These are phyloP conservation scores for Euphrasia arctica DNA, from an alignment of 305 asterid species.

Conservation along the genomic window DNA sequence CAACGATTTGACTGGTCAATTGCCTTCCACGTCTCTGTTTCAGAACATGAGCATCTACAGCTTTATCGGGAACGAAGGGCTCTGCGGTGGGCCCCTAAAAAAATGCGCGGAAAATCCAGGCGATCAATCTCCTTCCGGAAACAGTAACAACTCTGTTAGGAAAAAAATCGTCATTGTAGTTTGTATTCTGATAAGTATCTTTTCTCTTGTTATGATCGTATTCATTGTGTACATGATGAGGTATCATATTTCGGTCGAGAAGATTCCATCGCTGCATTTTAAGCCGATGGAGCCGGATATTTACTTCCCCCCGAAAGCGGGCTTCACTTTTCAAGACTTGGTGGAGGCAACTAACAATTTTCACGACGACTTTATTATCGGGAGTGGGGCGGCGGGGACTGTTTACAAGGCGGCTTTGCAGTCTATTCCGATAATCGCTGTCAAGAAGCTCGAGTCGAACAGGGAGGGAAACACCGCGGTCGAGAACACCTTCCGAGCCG, in stretches of 20 bases:
- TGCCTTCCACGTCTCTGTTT: constrained; percentile 68
- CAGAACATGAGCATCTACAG: constrained; percentile 62
- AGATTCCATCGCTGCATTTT: constrained; percentile 31
- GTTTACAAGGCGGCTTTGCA: constrained; percentile 85
- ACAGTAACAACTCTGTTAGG: constrained; percentile 32
- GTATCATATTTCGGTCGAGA: constrained; percentile 42
- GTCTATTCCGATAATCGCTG: constrained; percentile 60
- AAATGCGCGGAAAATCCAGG: constrained; percentile 38
- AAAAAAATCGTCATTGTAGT: constrained; percentile 61
- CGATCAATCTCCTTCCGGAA: constrained; percentile 29
- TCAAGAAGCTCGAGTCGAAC: constrained; percentile 75
- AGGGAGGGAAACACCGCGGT: constrained; percentile 76
- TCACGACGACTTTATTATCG: constrained; percentile 60
- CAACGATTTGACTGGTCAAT: constrained; percentile 68
- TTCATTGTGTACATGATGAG: constrained; percentile 61
- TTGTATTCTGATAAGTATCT: constrained; percentile 66
- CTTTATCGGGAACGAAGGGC: constrained; percentile 76
- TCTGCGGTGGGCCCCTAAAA: constrained; percentile 88
- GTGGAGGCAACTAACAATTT: constrained; percentile 83
- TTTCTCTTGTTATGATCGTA: constrained; percentile 66
- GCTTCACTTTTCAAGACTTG: constrained; percentile 81
- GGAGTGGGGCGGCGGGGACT: constrained; percentile 85
- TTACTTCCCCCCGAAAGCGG: constrained; percentile 84
- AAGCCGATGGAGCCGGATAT: constrained; percentile 61
- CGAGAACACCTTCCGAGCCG: constrained; percentile 76